Conservation (phyloP, 1,284 basidiomycete species). For the Melampsora americana region DNA sequence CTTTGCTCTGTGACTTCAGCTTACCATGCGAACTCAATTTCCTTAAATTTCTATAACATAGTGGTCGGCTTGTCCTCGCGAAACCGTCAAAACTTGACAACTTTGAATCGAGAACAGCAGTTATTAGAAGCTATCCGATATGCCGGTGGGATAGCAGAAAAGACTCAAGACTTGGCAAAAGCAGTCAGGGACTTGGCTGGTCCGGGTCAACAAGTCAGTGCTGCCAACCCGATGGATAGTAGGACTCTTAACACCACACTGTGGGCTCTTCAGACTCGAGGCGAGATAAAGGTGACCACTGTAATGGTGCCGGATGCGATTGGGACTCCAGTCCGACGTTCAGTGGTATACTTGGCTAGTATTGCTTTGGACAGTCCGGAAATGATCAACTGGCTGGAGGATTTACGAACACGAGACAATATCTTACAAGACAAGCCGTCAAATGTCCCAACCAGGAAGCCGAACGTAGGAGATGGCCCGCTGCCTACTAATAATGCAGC, state of each 20-base stretch:
- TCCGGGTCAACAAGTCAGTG: slow-evolving; percentile 22
- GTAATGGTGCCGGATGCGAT: slow-evolving; percentile 58
- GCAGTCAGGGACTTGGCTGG: slow-evolving; percentile 35
- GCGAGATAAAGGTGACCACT: slow-evolving; percentile 65
- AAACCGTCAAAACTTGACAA: slow-evolving; percentile 36
- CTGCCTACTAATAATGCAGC: slow-evolving; percentile 5
- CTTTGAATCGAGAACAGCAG: slow-evolving; percentile 29
- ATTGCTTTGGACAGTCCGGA: slow-evolving; percentile 39
- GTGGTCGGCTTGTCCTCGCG: background rate
- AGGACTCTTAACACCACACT: slow-evolving; percentile 65
- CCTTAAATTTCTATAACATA: too few species aligned
- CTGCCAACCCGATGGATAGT: slow-evolving; percentile 59
- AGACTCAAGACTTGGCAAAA: slow-evolving; percentile 38
- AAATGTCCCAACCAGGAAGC: slow-evolving; percentile 2
- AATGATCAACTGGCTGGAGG: slow-evolving; percentile 38
- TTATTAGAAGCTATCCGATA: slow-evolving; percentile 43
- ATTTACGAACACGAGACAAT: slow-evolving; percentile 24
- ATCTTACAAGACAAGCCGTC: slow-evolving; percentile 2
- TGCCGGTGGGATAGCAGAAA: slow-evolving; percentile 40
- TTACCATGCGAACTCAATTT: background rate
- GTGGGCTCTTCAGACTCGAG: slow-evolving; percentile 63
- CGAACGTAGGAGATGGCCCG: background rate
- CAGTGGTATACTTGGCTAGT: slow-evolving; percentile 33
- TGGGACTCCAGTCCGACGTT: slow-evolving; percentile 19
- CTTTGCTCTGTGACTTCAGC: background rate